A percentile compares a stretch with the other conserved stretches of the same genome.
Conservation (phyloP, 345 rosid genomes). For the Kernera saxatilis region DNA sequence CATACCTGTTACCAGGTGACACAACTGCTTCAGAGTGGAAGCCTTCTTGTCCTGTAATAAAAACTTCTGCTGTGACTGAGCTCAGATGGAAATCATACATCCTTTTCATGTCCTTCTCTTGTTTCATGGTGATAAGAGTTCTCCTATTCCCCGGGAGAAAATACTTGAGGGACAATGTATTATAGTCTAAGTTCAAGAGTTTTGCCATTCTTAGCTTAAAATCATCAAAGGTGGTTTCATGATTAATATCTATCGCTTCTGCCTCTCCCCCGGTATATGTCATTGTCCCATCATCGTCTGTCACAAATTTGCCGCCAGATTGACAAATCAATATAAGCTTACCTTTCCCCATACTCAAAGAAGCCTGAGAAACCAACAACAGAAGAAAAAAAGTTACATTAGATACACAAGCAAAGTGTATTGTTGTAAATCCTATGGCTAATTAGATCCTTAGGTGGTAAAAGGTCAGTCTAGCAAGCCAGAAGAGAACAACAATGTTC, state of each 20-base stretch:
- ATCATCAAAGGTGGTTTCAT: conserved; percentile 58
- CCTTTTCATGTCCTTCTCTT: conserved; percentile 71
- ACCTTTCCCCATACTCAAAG: conserved; percentile 55
- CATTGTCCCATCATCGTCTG: conserved; percentile 59
- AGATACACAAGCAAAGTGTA: not conserved
- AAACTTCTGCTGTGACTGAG: conserved; percentile 76
- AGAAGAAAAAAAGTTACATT: not conserved
- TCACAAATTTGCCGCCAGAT: conserved; percentile 66
- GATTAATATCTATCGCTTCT: conserved; percentile 63
- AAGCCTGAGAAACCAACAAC: not conserved
- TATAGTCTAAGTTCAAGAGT: conserved; percentile 55
- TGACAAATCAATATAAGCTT: conserved; percentile 91
- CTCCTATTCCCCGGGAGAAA: conserved; percentile 77
- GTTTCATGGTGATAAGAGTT: conserved; percentile 63
- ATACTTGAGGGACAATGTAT: conserved; percentile 71
- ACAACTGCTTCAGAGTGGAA: conserved; percentile 37
- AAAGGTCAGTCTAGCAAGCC: not conserved
- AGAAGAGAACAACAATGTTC: not conserved
- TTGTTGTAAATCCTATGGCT: not conserved
- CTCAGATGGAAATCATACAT: conserved; percentile 68
- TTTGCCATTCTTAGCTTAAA: conserved; percentile 73
- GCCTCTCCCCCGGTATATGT: conserved; percentile 84
- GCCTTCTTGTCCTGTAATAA: conserved; percentile 53
- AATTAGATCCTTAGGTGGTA: not conserved
- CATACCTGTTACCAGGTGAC: conserved; percentile 44